phyloP scores from a whole-genome alignment of 2,329 filamentous ascomycete species.

The Pyrenophora teres region DNA sequence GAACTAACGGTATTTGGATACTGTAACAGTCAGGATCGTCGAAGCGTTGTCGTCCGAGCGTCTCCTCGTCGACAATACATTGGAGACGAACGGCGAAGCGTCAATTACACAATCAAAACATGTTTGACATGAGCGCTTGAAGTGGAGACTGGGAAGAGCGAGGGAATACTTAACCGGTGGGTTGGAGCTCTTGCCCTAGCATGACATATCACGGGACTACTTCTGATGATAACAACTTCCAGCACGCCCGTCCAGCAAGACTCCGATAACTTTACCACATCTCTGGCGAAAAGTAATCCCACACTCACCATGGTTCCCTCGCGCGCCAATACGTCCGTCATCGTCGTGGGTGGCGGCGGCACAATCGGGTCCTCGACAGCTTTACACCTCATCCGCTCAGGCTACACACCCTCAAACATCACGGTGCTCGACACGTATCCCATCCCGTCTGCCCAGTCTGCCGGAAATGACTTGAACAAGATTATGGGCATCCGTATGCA shows the following conservation, averaged over 20 bases:
- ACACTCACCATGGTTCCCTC: constrained; percentile 20
- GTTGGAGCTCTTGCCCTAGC: constrained; percentile 2
- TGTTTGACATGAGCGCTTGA: not conserved
- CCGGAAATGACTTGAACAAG: constrained; percentile 59
- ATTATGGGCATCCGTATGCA: constrained; percentile 50
- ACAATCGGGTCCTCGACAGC: constrained; percentile 60
- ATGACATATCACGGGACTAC: constrained; percentile 1
- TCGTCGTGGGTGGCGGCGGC: constrained; percentile 57
- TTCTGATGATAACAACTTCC: constrained; percentile 9
- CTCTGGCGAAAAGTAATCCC: not conserved
- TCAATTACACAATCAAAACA: constrained; percentile 15
- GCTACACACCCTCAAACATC: constrained; percentile 53
- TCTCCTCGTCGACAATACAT: constrained; percentile 3
- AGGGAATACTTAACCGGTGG: constrained; percentile 17
- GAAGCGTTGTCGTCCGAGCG: constrained; percentile 5
- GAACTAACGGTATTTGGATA: constrained; percentile 4
- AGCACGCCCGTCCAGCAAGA: not conserved
- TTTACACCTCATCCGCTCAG: constrained; percentile 56
- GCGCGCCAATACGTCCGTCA: constrained; percentile 29
- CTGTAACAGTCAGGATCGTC: constrained; percentile 12
- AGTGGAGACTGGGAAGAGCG: constrained; percentile 11
- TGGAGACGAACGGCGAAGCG: not conserved
- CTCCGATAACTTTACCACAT: not conserved
- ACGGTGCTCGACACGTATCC: constrained; percentile 55
- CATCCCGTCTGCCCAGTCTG: constrained; percentile 54